A percentile compares a stretch with the other conserved stretches of the same genome.
These are phyloP conservation scores for Actinomortierella ambigua DNA, from an alignment of 371 early-diverging fungal species.

Conservation along the genomic window DNA sequence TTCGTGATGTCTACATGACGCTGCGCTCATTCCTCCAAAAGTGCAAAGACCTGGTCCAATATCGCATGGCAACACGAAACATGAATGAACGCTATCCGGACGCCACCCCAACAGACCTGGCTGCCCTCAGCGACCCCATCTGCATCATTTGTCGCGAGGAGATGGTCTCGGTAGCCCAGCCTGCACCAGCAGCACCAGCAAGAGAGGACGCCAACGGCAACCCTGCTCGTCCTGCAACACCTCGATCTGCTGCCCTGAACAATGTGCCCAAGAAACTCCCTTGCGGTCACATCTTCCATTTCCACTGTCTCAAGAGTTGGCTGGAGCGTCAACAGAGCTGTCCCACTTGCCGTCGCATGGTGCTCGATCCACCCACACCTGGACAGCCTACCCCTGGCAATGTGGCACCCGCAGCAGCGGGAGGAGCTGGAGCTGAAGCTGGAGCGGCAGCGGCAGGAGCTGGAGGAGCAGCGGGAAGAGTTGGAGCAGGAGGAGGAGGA, in stretches of 20 bases:
- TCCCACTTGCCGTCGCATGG: slow-evolving; percentile 86
- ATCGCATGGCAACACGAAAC: slow-evolving; percentile 91
- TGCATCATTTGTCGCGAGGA: slow-evolving; percentile 98
- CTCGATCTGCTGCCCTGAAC: slow-evolving; percentile 45
- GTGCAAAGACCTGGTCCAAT: slow-evolving; percentile 86
- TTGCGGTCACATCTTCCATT: slow-evolving; percentile 98
- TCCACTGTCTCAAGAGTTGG: slow-evolving; percentile 97
- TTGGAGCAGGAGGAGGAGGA: slow-evolving; percentile 29
- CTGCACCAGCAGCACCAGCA: not conserved
- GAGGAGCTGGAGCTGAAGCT: not conserved
- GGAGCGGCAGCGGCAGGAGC: slow-evolving; percentile 25
- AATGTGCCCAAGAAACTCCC: slow-evolving; percentile 92
- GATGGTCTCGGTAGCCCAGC: slow-evolving; percentile 62
- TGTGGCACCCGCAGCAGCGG: slow-evolving; percentile 14
- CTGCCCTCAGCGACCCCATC: slow-evolving; percentile 78
- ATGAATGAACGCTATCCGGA: slow-evolving; percentile 95
- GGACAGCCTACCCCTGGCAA: slow-evolving; percentile 7
- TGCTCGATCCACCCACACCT: slow-evolving; percentile 49
- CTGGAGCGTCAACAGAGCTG: slow-evolving; percentile 98
- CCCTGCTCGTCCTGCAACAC: slow-evolving; percentile 27
- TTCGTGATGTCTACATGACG: slow-evolving; percentile 95
- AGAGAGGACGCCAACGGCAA: slow-evolving; percentile 5
- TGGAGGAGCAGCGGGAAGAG: slow-evolving; percentile 22
- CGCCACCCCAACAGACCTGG: slow-evolving; percentile 84
- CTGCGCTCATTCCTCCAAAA: slow-evolving; percentile 87